These are phyloP conservation scores for Saccharum spontaneum DNA, from an alignment of 176 grass and related monocot genomes.

Conservation along the genomic window DNA sequence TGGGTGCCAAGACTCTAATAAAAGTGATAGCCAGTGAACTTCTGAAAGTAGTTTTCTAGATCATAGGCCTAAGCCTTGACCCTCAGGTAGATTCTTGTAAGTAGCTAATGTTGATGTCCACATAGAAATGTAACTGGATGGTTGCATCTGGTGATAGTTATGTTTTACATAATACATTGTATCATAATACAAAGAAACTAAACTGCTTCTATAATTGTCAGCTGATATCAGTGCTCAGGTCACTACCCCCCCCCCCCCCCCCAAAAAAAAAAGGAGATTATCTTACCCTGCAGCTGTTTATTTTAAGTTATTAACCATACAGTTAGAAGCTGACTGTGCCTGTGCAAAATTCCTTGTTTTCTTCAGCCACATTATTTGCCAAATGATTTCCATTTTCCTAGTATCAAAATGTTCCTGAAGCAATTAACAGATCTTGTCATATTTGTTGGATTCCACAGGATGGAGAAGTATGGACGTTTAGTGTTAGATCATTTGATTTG, in stretches of 20 bases:
- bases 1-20: not conserved
- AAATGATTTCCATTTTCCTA: not conserved
- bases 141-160: slow-evolving; percentile 36
- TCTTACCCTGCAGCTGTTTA: not conserved
- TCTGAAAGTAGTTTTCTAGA: not conserved
- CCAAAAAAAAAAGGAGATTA: slow-evolving; percentile 22
- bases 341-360: not conserved
- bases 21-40: not conserved
- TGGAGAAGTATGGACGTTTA: slow-evolving; percentile 99
- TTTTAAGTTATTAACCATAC: slow-evolving; percentile 6
- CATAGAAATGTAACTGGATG: not conserved
- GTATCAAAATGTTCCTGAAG: not conserved
- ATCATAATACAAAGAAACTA: not conserved
- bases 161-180: not conserved
- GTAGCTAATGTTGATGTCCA: not conserved
- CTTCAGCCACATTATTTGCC: slow-evolving; percentile 3
- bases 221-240: not conserved
- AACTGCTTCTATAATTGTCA: not conserved
- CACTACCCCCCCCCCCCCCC: not conserved
- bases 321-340: not conserved
- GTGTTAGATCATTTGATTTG: slow-evolving; percentile 83
- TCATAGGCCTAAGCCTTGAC: not conserved
- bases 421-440: slow-evolving; percentile 10
- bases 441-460: slow-evolving; percentile 61
- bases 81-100: not conserved